A percentile compares a stretch with the other conserved stretches of the same genome.
These are phyloP conservation scores for Fraxinus sp. DNA, from an alignment of 305 asterid genomes.

Conservation along the genomic window DNA sequence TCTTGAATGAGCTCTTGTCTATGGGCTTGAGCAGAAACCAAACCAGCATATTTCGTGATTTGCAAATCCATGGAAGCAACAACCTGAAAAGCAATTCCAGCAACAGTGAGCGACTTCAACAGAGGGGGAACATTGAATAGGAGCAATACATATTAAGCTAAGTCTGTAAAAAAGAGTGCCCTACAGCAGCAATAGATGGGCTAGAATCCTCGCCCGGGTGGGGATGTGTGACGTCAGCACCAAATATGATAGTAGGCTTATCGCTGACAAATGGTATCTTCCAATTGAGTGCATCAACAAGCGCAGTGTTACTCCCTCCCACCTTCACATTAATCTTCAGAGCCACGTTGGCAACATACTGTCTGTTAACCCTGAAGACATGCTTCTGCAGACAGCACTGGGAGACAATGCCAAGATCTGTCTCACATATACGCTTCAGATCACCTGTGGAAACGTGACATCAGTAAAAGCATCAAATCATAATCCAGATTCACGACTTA, in stretches of 20 bases:
- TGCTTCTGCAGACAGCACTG: conserved; percentile 95
- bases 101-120: conserved; percentile 1
- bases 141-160: background rate
- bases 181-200: conserved; percentile 97
- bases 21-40: conserved; percentile 94
- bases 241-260: conserved; percentile 86
- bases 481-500: background rate
- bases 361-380: conserved; percentile 78
- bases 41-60: conserved; percentile 84
- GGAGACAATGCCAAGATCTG: conserved; percentile 90
- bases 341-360: conserved; percentile 88
- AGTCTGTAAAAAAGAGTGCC: conserved; percentile 3
- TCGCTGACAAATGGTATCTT: conserved; percentile 92
- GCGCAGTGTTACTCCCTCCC: conserved; percentile 92
- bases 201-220: conserved; percentile 99
- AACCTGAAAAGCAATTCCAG: conserved; percentile 51
- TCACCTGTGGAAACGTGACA: conserved; percentile 51
- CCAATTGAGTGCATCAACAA: conserved; percentile 77
- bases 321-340: conserved; percentile 90
- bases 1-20: conserved; percentile 95
- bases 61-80: conserved; percentile 99
- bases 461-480: background rate
- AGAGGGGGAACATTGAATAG: background rate
- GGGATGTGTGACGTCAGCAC: conserved; percentile 98
- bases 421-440: conserved; percentile 87